Evolutionary conservation across 768 basidiomycete genomes (phyloP).

Genomic region (Leucogyrophana mollusca): DNA sequence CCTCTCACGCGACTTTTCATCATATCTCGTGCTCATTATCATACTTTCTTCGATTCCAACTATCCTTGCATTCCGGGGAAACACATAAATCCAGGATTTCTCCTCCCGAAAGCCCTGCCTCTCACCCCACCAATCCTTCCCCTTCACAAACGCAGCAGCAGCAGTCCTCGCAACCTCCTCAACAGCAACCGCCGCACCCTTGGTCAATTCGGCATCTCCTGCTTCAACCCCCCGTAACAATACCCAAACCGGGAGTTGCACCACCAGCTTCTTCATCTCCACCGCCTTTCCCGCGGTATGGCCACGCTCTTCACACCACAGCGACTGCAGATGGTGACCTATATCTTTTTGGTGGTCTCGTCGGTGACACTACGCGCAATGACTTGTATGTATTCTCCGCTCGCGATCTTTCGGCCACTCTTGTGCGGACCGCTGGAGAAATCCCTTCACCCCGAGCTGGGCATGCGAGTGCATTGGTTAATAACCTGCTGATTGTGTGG

Average conservation of each 20-base stretch:
- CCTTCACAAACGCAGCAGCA: constrained; percentile 31
- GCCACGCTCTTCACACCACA: constrained; percentile 83
- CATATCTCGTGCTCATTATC: not conserved
- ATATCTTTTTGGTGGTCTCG: constrained; percentile 95
- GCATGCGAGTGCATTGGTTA: constrained; percentile 93
- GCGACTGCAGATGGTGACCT: constrained; percentile 84
- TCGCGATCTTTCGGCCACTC: constrained; percentile 72
- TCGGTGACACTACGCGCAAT: constrained; percentile 84
- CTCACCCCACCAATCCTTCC: constrained; percentile 29
- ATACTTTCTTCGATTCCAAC: no score
- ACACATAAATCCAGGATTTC: constrained; percentile 21
- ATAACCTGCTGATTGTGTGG: constrained; percentile 96
- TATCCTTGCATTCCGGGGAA: constrained; percentile 12
- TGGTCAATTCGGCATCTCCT: constrained; percentile 78
- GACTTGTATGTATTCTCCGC: constrained; percentile 92
- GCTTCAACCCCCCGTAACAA: constrained; percentile 63
- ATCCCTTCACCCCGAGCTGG: constrained; percentile 91
- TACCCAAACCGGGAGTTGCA: constrained; percentile 62
- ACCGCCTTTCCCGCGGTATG: constrained; percentile 94
- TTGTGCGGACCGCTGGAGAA: constrained; percentile 87
- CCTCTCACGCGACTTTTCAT: not conserved
- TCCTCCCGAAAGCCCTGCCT: constrained; percentile 22
- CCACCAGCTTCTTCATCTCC: constrained; percentile 73
- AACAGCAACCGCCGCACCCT: constrained; percentile 68
- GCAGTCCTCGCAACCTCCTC: constrained; percentile 32